These are phyloP conservation scores for Cinnamomum micranthum DNA, from an alignment of 164 flowering plant genomes.

Conservation along the genomic window DNA sequence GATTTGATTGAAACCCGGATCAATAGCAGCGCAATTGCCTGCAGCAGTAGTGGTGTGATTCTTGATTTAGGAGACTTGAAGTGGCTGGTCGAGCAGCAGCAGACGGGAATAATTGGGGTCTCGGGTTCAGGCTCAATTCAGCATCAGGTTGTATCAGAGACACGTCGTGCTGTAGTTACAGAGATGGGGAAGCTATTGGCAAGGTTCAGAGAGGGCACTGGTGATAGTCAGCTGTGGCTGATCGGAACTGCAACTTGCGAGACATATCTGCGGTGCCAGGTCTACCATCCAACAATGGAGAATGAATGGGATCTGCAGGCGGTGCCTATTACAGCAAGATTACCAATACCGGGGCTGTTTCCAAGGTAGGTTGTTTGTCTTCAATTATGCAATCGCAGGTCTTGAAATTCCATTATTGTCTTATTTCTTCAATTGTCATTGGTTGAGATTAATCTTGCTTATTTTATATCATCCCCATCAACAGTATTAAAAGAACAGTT, in stretches of 20 bases:
- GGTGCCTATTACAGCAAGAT: constrained; percentile 66
- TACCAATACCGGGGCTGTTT: constrained; percentile 57
- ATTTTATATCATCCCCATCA: too few species aligned
- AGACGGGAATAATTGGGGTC: constrained; percentile 16
- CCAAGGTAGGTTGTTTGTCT: constrained; percentile 51
- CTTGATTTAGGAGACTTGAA: constrained; percentile 85
- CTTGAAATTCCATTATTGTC: neutral
- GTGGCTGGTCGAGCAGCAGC: constrained; percentile 85
- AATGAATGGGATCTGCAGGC: constrained; percentile 97
- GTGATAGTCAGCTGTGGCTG: constrained; percentile 51
- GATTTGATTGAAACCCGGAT: constrained; percentile 40
- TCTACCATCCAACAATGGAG: constrained; percentile 86
- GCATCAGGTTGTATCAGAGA: constrained; percentile 48
- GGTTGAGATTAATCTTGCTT: too few species aligned
- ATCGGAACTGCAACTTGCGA: constrained; percentile 94
- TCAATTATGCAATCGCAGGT: neutral
- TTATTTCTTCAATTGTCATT: too few species aligned
- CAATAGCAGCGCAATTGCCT: constrained; percentile 9
- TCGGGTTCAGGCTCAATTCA: constrained; percentile 26
- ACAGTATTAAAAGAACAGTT: too few species aligned
- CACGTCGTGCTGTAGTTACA: constrained; percentile 46
- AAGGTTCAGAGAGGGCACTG: constrained; percentile 34
- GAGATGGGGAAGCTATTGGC: constrained; percentile 71
- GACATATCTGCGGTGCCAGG: constrained; percentile 90
- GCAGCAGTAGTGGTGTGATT: constrained; percentile 45